Evolutionary conservation across 2,329 filamentous ascomycete species (phyloP).

Genomic region (Ophiostoma tasmaniense): DNA sequence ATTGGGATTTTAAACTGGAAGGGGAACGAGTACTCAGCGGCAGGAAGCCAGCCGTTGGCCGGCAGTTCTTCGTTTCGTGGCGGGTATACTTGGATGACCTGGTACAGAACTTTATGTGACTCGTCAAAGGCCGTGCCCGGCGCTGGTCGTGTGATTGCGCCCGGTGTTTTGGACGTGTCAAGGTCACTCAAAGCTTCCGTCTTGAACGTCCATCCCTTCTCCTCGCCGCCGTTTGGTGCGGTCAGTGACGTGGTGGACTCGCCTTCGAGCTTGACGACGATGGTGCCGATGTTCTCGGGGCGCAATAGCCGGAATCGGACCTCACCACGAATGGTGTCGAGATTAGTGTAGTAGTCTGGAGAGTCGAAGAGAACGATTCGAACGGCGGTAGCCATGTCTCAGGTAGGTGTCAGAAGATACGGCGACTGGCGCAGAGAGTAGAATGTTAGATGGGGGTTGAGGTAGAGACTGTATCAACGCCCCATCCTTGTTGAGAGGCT

Average conservation of each 20-base stretch:
- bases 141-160: slow-evolving; percentile 5
- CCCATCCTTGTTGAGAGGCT: slow-evolving; percentile 1
- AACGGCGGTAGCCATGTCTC: slow-evolving; percentile 53
- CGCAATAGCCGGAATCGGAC: slow-evolving; percentile 51
- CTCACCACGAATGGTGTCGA: slow-evolving; percentile 61
- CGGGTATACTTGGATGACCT: slow-evolving; percentile 64
- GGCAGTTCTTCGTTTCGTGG: slow-evolving; percentile 33
- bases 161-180: background rate
- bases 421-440: background rate
- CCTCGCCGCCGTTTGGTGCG: slow-evolving; percentile 36
- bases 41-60: slow-evolving; percentile 44
- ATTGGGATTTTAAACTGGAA: slow-evolving; percentile 71
- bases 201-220: slow-evolving; percentile 17
- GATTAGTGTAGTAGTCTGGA: slow-evolving; percentile 69
- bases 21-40: slow-evolving; percentile 66
- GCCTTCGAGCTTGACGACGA: slow-evolving; percentile 77
- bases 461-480: background rate
- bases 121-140: slow-evolving; percentile 42
- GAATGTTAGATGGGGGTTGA: background rate
- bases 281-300: slow-evolving; percentile 60
- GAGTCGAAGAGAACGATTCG: slow-evolving; percentile 57
- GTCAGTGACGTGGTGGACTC: slow-evolving; percentile 61
- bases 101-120: slow-evolving; percentile 68
- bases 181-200: slow-evolving; percentile 6
- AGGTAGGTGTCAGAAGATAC: background rate